Evolutionary conservation across 768 basidiomycete genomes (phyloP), one percentile per base, ranked within the genome.

Genomic region (Coprinellus aureogranulatus): DNA sequence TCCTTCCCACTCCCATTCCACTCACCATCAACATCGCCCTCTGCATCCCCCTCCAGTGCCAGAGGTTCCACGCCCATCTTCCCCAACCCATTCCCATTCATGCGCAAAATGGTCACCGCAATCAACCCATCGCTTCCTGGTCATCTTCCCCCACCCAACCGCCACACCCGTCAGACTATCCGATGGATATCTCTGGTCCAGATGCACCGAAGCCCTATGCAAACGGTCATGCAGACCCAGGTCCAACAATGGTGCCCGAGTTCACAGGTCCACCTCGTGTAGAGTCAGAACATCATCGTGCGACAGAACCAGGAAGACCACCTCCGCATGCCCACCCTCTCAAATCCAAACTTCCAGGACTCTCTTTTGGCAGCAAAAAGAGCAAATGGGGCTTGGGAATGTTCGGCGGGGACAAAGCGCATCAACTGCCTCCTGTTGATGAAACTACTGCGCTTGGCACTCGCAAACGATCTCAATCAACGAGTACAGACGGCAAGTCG

Each of bases 381-480:
- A 78, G 79, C 63, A 85, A 81, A 70, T 88, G 87, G 84, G 78
- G 81, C 37, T 76, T 90, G 49, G 70, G 74, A 34, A 86, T 90
- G 79, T 92, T 92, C 70, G 87, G 89, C 28, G 79, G 82, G 41
- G 89, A 92, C 67, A 90, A 90, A 65, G 76, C 77, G 18, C 80
- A 85, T 65, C 84, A 82, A 57, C 74, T 91, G 8, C 83, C 89
- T 37, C 87, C 89, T 34, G 83, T 90, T 37, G 89, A 91, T 44
- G 90, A 92, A 74, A 74, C 82, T 20, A 82, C 83, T 28, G 74
- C 83, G 72, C 58, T 83, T 81, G 54, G 82, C 80, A 81, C 87
- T 26, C 82, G 90, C 68, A 92, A 92, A 70, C 87, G 91, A 55
- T 80, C 88, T 23, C 85, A 90, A 62, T 89, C 91, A 18, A 83